Evolutionary conservation across 768 basidiomycete species (phyloP).

Genomic region (Tricholomella constricta): DNA sequence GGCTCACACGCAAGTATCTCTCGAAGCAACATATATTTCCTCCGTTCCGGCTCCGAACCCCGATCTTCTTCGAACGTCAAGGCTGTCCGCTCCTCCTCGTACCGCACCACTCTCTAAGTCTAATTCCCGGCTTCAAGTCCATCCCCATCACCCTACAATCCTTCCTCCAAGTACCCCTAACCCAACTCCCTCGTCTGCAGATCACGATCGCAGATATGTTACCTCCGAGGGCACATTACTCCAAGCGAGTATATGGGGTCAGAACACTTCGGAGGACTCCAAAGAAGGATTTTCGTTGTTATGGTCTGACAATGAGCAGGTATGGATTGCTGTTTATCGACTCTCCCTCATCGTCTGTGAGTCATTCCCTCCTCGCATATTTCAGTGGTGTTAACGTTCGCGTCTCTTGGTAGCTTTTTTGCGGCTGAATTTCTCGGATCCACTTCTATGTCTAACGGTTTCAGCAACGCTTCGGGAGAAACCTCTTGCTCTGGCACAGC

Average conservation of each 20-base stretch:
- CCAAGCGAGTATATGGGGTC: conserved; percentile 76
- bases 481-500: conserved; percentile 47
- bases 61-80: conserved; percentile 39
- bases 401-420: conserved; percentile 60
- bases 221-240: conserved; percentile 77
- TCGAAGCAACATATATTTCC: conserved; percentile 82
- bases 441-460: conserved; percentile 80
- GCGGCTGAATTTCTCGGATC: conserved; percentile 66
- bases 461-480: conserved; percentile 89
- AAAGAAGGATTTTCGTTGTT: conserved; percentile 64
- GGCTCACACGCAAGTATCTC: conserved; percentile 70
- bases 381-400: background rate
- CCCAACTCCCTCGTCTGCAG: conserved; percentile 74
- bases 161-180: conserved; percentile 84
- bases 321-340: conserved; percentile 82
- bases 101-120: conserved; percentile 46
- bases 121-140: conserved; percentile 33
- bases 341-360: conserved; percentile 79
- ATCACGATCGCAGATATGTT: conserved; percentile 75
- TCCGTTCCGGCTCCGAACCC: conserved; percentile 38
- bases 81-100: conserved; percentile 54
- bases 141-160: conserved; percentile 60
- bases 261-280: conserved; percentile 44
- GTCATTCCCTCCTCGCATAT: conserved; percentile 27
- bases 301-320: conserved; percentile 58